Conservation (phyloP, 306 rosid genomes). For the Rosa persica region DNA sequence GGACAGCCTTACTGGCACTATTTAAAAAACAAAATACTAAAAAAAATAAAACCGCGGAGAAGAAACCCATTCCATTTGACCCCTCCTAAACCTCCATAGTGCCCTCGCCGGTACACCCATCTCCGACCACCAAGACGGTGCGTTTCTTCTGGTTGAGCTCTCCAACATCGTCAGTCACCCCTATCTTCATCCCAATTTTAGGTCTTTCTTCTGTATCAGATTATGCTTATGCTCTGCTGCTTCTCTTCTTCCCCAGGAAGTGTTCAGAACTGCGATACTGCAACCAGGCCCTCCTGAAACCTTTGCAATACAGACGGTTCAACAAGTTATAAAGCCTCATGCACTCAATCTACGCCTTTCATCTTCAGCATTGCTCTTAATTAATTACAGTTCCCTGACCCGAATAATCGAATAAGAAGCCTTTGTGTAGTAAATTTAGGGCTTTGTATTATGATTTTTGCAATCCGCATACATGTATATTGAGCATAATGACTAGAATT, state of each 20-base stretch:
- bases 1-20: too few relatives aligned
- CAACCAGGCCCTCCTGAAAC: constrained; percentile 84
- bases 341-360: constrained; percentile 26
- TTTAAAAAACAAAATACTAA: too few relatives aligned
- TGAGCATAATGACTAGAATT: too few relatives aligned
- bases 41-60: too few relatives aligned
- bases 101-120: too few relatives aligned
- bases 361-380: background rate
- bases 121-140: too few relatives aligned
- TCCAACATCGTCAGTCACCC: constrained; percentile 4
- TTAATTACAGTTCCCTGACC: background rate
- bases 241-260: constrained; percentile 51
- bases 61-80: too few relatives aligned
- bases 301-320: constrained; percentile 87
- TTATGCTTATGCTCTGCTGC: background rate
- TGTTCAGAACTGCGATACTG: constrained; percentile 67
- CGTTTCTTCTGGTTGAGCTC: background rate
- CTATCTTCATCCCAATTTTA: background rate
- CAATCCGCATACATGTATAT: too few relatives aligned
- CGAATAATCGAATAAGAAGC: background rate
- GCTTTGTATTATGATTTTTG: too few relatives aligned
- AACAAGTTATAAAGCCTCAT: constrained; percentile 87
- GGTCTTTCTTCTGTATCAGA: background rate
- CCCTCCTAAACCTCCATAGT: too few relatives aligned
- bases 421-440: background rate